phyloP scores from a whole-genome alignment of 805 yeast species.

The Torulaspora gathmanii region DNA sequence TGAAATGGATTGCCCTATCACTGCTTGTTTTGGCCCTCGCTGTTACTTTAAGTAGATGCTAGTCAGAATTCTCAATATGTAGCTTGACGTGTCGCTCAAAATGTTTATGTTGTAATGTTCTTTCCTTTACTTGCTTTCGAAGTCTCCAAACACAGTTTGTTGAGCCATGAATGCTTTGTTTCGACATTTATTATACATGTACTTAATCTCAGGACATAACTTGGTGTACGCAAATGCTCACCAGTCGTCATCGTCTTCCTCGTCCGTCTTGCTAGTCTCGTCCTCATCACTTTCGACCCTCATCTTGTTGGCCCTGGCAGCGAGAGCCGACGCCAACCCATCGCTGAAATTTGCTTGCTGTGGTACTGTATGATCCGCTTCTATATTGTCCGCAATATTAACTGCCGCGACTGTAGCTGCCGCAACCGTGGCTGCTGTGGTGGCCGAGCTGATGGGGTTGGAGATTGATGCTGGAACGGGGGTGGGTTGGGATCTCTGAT shows the following conservation, averaged over 20 bases:
- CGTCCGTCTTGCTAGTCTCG: conserved; percentile 62
- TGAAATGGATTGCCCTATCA: conserved; percentile 1
- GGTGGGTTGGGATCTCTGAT: conserved; percentile 37
- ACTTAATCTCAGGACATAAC: neutral
- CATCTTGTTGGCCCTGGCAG: conserved; percentile 67
- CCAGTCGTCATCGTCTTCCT: conserved; percentile 40
- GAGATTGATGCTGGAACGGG: conserved; percentile 43
- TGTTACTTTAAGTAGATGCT: neutral
- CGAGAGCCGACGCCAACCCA: conserved; percentile 84
- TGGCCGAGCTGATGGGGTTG: neutral
- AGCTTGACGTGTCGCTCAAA: neutral
- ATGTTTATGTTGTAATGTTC: no score
- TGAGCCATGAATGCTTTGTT: neutral
- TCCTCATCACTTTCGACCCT: conserved; percentile 61
- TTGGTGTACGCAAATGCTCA: conserved; percentile 6
- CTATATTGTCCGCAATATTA: conserved; percentile 15
- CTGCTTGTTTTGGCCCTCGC: neutral
- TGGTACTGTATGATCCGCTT: conserved; percentile 8
- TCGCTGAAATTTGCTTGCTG: conserved; percentile 52
- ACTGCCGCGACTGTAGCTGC: conserved; percentile 19
- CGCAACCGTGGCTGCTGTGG: conserved; percentile 19
- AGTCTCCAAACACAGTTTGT: neutral
- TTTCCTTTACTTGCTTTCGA: neutral
- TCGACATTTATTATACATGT: neutral
- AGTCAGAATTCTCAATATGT: neutral